Evolutionary conservation across 352 stramenopile species (phyloP), one percentile per base, ranked within the genome.

Genomic region (Globisporangium okanoganense): DNA sequence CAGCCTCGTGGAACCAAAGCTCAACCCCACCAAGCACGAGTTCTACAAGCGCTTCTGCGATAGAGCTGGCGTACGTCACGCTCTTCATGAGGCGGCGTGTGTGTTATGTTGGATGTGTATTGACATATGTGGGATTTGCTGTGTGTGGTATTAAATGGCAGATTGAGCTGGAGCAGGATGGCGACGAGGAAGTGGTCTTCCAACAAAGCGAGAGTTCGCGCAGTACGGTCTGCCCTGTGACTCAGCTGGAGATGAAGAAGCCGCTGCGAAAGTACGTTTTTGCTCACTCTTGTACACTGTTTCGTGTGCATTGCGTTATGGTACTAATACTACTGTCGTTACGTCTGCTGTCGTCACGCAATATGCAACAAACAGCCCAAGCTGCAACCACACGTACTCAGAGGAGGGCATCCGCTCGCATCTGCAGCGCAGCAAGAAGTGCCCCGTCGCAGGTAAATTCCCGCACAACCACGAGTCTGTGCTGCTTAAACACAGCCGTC

Each of bases 11-110:
- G 77, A 69, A 38, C 84, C 84, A 0, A 68, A 71, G n/a, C 63
- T 88, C n/a, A 86, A 92, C 55, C 50, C 71, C 5, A 67, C 68
- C 43, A 78, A 85, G 55, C 77, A 90, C 66, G 78, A 90, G 5
- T 78, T 84, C 41, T 91, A 92, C 75, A 92, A 88, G 64, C 76
- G 76, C 36, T 95, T 95, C 49, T 90, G 81, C 61, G 75, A 90
- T 12, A 69, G 72, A 41, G 86, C 86, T 33, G 86, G 84, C 40
- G 86, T 95, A 68, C 22, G 70, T 70, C 20, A n/a, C 22, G 5
- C 8, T 40, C 6, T 18, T 54, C 7, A 16, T 7, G 25, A 18
- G 25, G 10, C 5, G 25, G 25, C 25, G 51, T 31, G 13, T 16
- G 8, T 29, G n/a, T 16, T 9, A n/a, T 27, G 35, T 10, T 12